These are phyloP conservation scores for Alternaria dauci DNA, from an alignment of 2,329 filamentous ascomycete genomes.

Conservation along the genomic window DNA sequence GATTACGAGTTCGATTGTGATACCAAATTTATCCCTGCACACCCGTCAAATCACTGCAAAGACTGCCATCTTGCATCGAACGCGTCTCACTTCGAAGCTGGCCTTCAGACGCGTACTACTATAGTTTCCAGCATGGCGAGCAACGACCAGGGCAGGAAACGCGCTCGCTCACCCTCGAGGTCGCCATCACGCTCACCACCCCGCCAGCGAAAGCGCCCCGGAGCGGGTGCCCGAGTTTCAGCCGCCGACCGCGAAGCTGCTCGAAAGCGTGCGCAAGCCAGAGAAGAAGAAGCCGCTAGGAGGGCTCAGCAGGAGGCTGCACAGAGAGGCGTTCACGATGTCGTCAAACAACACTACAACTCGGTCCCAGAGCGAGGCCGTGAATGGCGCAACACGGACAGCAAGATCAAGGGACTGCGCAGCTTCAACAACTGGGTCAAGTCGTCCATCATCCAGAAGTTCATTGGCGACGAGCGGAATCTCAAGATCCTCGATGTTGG, in stretches of 20 bases:
- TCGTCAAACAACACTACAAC: conserved; percentile 95
- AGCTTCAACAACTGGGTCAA: conserved; percentile 99
- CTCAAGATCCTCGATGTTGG: conserved; percentile 91
- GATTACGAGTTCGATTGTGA: too few relatives aligned
- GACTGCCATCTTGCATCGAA: neutral
- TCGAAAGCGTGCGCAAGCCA: conserved; percentile 59
- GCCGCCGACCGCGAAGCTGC: conserved; percentile 73
- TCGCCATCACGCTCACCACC: conserved; percentile 56
- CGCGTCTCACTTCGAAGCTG: conserved; percentile 9
- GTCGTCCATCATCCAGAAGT: conserved; percentile 96
- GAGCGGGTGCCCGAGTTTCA: conserved; percentile 65
- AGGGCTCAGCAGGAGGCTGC: conserved; percentile 51
- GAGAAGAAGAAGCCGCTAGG: conserved; percentile 58
- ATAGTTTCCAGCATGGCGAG: conserved; percentile 29
- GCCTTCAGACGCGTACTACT: conserved; percentile 7
- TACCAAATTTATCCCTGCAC: neutral
- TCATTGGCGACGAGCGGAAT: conserved; percentile 62
- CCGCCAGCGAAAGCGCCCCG: conserved; percentile 71
- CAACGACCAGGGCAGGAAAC: conserved; percentile 35
- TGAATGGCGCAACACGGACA: conserved; percentile 94
- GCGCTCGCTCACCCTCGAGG: conserved; percentile 45
- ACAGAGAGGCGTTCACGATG: conserved; percentile 75
- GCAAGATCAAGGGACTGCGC: conserved; percentile 91
- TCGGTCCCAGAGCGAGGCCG: conserved; percentile 90
- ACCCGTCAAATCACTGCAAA: neutral